Evolutionary conservation across 305 asterid genomes (phyloP), one percentile per base, ranked within the genome.

Genomic region (Fraxinus dipetala): DNA sequence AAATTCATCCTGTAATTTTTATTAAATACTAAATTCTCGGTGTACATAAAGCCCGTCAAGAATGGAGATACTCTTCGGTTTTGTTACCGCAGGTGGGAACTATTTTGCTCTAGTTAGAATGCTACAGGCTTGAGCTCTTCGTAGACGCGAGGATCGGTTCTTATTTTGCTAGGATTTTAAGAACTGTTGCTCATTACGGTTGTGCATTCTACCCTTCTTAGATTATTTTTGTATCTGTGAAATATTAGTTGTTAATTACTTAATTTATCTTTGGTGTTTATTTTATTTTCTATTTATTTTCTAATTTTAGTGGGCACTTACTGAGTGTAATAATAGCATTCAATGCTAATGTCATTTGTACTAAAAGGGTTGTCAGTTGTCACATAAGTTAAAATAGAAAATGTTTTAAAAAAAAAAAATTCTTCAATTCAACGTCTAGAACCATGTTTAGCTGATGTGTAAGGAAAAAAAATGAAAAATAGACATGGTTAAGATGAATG

Each of bases 11-110:
- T 1, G 73, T 80, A 83, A 11, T 10, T 69, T 69, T 30, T 3
- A 59, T 43, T 26, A 16, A 76, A 9, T 11, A 79, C 34, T 59
- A 77, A 26, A 36, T 70, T 36, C 16, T 79, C 14, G 65, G 75
- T 76, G 84, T 84, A 72, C 54, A 81, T 83, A 74, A 36, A 65
- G 75, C 76, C 61, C 24, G 16, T 30, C 76, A 30, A 72, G 35
- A 40, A 59, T 54, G 51, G 75, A 81, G 10, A 18, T 14, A 11
- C 75, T 30, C 75, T 69, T 65, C n/a, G n/a, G 16, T 63, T 7
- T 63, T 24, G 10, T 24, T 63, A 0, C 9, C 3, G 75, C 1
- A 0, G 75, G 20, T 67, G 75, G 75, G 40, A 31, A 54, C 74
- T 65, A 67, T 67, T 65, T 81, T 82, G 78, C 74, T 70, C 20